Evolutionary conservation across 805 yeast genomes (phyloP).

Genomic region (Limtongozyma cylindracea): DNA sequence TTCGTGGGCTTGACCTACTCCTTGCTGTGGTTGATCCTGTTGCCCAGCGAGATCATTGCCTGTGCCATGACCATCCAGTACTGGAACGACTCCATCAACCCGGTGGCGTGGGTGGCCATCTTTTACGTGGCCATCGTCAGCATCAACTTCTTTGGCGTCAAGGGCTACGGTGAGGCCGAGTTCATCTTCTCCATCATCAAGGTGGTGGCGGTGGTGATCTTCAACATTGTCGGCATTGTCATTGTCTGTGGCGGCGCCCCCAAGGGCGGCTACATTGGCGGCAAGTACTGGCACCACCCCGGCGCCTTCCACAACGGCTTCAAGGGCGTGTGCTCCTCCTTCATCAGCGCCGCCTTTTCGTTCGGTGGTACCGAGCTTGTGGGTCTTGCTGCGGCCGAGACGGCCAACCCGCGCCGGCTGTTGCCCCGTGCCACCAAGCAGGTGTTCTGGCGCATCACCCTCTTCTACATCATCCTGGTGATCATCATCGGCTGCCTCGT

Average conservation of each 20-base stretch:
- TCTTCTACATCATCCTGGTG: conserved; percentile 8
- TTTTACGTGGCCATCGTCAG: conserved; percentile 22
- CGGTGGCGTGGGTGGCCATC: neutral
- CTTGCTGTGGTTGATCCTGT: neutral
- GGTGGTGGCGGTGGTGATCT: conserved; percentile 31
- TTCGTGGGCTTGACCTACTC: neutral
- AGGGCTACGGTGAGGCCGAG: conserved; percentile 50
- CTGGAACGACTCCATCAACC: neutral
- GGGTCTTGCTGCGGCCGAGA: neutral
- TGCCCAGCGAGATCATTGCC: neutral
- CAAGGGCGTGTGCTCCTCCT: conserved; percentile 36
- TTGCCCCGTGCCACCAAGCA: neutral
- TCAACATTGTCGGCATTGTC: conserved; percentile 26
- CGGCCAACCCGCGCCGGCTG: neutral
- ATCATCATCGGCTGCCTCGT: conserved; percentile 32
- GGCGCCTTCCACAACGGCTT: conserved; percentile 32
- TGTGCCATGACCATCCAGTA: neutral
- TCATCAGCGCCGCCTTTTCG: conserved; percentile 33
- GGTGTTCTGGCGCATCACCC: neutral
- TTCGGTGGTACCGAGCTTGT: conserved; percentile 38
- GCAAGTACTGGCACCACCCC: conserved; percentile 28
- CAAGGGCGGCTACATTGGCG: conserved; percentile 31
- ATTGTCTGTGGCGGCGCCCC: conserved; percentile 34
- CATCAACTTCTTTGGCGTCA: conserved; percentile 35
- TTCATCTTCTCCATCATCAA: conserved; percentile 27